Conservation (phyloP, 176 grass and related monocot species). For the Alopecurus myosuroides region DNA sequence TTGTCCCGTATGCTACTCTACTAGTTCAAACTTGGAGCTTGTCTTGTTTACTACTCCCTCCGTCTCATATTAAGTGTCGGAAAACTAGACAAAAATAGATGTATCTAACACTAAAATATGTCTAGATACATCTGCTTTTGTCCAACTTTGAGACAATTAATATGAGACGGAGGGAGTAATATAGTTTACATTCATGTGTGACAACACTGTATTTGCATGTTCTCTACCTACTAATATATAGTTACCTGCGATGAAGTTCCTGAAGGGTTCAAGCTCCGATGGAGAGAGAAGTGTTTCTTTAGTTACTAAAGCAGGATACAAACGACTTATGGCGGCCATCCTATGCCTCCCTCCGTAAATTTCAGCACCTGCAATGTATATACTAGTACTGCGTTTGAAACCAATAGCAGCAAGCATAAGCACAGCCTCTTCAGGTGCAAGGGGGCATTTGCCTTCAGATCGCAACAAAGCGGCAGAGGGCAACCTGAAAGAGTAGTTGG, state of each 20-base stretch:
- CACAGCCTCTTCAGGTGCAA: conserved; percentile 93
- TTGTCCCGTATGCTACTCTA: background rate
- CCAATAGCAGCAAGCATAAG: conserved; percentile 96
- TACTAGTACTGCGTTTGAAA: conserved; percentile 77
- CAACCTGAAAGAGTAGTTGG: conserved; percentile 48
- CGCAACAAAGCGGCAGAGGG: conserved; percentile 74
- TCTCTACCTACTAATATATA: conserved; percentile 17
- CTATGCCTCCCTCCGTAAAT: conserved; percentile 85
- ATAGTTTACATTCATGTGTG: background rate
- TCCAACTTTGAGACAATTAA: no score
- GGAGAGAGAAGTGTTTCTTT: conserved; percentile 89
- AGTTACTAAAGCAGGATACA: conserved; percentile 83
- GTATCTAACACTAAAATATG: no score
- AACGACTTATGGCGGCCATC: conserved; percentile 84
- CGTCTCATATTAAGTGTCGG: no score
- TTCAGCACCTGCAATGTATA: conserved; percentile 94
- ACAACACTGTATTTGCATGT: background rate
- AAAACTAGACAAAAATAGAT: no score
- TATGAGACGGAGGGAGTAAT: no score
- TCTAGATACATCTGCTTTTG: no score
- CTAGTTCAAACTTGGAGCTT: background rate
- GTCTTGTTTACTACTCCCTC: no score
- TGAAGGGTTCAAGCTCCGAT: conserved; percentile 81
- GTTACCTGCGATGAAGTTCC: conserved; percentile 92
- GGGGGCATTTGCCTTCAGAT: conserved; percentile 91